Percentiles rank a stretch among this genome's conserved stretches.
phyloP scores from a whole-genome alignment of 2,329 filamentous ascomycete species.

The Rhynchosporium secalis region DNA sequence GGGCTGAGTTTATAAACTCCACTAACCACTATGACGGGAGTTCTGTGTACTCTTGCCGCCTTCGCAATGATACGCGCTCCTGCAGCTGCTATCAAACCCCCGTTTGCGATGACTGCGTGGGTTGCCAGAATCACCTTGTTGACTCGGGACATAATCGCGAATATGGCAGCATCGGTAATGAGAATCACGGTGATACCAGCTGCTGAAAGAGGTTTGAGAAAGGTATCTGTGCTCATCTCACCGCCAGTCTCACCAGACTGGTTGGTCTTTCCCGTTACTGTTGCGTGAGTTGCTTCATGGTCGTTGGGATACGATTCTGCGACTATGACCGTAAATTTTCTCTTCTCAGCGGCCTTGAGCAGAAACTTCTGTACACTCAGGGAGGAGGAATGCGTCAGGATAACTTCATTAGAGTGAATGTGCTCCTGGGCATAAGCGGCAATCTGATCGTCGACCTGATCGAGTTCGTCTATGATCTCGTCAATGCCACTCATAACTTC shows the following conservation, averaged over 20 bases:
- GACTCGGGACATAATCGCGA: conserved; percentile 91
- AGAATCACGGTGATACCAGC: conserved; percentile 81
- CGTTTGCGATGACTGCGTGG: conserved; percentile 84
- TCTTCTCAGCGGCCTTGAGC: conserved; percentile 80
- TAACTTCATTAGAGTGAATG: conserved; percentile 89
- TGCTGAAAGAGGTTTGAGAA: conserved; percentile 76
- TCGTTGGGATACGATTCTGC: conserved; percentile 73
- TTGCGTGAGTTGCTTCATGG: conserved; percentile 61
- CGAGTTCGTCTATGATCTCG: conserved; percentile 94
- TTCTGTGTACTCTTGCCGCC: conserved; percentile 78
- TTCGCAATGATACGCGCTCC: conserved; percentile 83
- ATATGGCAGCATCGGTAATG: conserved; percentile 81
- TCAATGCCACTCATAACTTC: conserved; percentile 93
- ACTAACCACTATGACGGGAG: conserved; percentile 83
- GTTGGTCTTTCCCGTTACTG: conserved; percentile 55
- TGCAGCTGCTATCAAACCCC: conserved; percentile 78
- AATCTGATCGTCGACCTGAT: conserved; percentile 90
- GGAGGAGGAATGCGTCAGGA: conserved; percentile 85
- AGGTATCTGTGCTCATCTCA: conserved; percentile 47
- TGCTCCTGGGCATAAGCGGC: conserved; percentile 84
- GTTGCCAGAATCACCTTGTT: conserved; percentile 94
- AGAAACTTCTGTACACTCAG: conserved; percentile 88
- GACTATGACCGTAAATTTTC: conserved; percentile 88
- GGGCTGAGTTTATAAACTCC: conserved; percentile 95
- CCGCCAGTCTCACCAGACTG: conserved; percentile 46